Evolutionary conservation across 1,284 basidiomycete genomes (phyloP), one percentile per base, ranked within the genome.

Genomic region (Fomes fomentarius): DNA sequence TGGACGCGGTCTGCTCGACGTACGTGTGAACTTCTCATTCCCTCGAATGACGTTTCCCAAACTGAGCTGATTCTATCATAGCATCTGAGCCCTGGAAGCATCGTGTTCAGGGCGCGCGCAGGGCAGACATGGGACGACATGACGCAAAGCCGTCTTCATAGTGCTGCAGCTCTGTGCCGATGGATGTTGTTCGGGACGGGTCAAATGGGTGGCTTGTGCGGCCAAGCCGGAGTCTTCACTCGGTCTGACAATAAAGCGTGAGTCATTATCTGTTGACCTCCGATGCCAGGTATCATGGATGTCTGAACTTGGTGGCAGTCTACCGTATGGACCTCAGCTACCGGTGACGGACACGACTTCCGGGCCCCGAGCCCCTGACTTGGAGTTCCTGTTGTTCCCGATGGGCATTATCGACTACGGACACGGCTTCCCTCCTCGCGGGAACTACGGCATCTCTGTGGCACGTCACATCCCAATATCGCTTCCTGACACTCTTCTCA

Each of bases 1-100:
- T 10, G 80, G 80, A 3, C 69, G 74, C 58, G 77, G 81, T 41
- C 56, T 74, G 25, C 58, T 56, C 15, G 70, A 77, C 52, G 74
- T 77, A 42, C 0, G 8, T 40, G 11, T 40, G 37, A 8, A 4
- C 24, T 28, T 15, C 1, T 19, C 15, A 25, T 0, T 6, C 6
- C 9, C 30, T 39, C 25, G 15, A 26, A 6, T 28, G 35, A 35
- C 31, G 9, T 33, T 40, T 22, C 21, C 4, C 22, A 10, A 14
- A 30, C 26, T 17, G 17, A 11, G 4, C 19, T 22, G 22, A 39
- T 42, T 4, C 24, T 25, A 4, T 25, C 21, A 17, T 24, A 74
- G 71, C 71, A 73, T 42, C 43, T 71, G 28, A 58, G 64, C 9
- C 50, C 64, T 5, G 71, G 69, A 4, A 57, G 69, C 1, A 53